phyloP scores from a whole-genome alignment of 495 filamentous ascomycete genomes.

The Chaetomidium leptoderma region DNA sequence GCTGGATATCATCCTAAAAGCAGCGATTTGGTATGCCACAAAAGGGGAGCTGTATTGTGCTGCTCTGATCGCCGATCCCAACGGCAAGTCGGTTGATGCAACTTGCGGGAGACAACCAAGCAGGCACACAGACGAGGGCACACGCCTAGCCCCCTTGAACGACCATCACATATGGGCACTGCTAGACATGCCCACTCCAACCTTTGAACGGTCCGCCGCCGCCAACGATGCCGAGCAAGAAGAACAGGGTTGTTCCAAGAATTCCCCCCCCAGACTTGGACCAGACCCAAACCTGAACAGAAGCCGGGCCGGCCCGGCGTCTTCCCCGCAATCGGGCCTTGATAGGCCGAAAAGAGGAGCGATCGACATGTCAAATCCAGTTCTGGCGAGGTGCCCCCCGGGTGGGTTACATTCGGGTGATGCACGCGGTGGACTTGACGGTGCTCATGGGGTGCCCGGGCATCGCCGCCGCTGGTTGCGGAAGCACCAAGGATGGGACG shows the following conservation, averaged over 20 bases:
- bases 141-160: background rate
- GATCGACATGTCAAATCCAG: background rate
- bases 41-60: background rate
- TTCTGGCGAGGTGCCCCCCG: background rate
- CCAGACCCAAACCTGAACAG: background rate
- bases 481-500: no score
- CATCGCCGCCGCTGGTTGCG: background rate
- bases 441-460: background rate
- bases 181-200: no score
- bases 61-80: background rate
- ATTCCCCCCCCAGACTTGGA: background rate
- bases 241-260: background rate
- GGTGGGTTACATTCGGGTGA: background rate
- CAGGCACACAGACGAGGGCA: background rate
- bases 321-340: background rate
- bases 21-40: constrained; percentile 10
- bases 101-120: background rate
- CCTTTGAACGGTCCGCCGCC: background rate
- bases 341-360: background rate
- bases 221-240: background rate
- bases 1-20: background rate
- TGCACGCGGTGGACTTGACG: background rate
- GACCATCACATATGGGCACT: background rate
- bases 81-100: no score
- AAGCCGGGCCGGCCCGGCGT: background rate